Percentiles rank a stretch among this genome's conserved stretches.
Conservation (phyloP, 2,329 filamentous ascomycete species). For the Chaetomiaceae sp. region DNA sequence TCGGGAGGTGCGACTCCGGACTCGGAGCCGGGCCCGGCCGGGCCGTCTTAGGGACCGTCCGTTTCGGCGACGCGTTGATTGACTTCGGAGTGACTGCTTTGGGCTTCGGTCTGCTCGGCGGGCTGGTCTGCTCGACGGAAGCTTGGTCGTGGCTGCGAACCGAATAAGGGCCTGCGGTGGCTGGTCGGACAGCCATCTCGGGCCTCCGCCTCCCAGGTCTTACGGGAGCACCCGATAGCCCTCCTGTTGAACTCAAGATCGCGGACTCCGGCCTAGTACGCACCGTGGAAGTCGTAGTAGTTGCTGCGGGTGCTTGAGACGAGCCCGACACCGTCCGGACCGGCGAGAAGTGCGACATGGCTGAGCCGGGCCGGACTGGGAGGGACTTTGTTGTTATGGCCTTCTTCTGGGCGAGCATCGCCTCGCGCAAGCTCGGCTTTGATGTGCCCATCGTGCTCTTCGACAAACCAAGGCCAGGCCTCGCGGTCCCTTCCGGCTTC, state of each 20-base stretch:
- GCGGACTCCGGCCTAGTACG: slow-evolving; percentile 40
- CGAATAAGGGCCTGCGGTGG: slow-evolving; percentile 61
- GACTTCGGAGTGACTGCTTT: slow-evolving; percentile 45
- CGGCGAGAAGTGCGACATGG: slow-evolving; percentile 57
- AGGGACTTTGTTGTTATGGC: slow-evolving; percentile 47
- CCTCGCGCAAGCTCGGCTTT: slow-evolving; percentile 68
- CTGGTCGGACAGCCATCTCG: slow-evolving; percentile 52
- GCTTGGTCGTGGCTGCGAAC: slow-evolving; percentile 47
- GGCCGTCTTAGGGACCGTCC: slow-evolving; percentile 38
- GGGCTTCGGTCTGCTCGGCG: slow-evolving; percentile 37
- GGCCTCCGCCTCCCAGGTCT: slow-evolving; percentile 53
- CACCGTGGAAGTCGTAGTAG: slow-evolving; percentile 32
- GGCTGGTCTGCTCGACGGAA: slow-evolving; percentile 39
- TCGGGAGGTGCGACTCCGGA: slow-evolving; percentile 43
- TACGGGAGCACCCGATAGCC: slow-evolving; percentile 59
- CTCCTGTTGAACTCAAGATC: slow-evolving; percentile 44
- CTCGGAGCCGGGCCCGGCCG: slow-evolving; percentile 43
- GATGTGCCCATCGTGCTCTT: slow-evolving; percentile 53
- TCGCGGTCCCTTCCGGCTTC: slow-evolving; percentile 42
- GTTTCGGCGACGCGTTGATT: slow-evolving; percentile 48
- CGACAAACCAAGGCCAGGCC: slow-evolving; percentile 55
- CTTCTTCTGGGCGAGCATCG: slow-evolving; percentile 77
- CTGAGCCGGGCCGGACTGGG: slow-evolving; percentile 54
- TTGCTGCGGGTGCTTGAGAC: slow-evolving; percentile 31
- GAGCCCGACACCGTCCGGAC: slow-evolving; percentile 37